Evolutionary conservation across 164 flowering plant genomes (phyloP).

Genomic region (Stephania cephalantha): DNA sequence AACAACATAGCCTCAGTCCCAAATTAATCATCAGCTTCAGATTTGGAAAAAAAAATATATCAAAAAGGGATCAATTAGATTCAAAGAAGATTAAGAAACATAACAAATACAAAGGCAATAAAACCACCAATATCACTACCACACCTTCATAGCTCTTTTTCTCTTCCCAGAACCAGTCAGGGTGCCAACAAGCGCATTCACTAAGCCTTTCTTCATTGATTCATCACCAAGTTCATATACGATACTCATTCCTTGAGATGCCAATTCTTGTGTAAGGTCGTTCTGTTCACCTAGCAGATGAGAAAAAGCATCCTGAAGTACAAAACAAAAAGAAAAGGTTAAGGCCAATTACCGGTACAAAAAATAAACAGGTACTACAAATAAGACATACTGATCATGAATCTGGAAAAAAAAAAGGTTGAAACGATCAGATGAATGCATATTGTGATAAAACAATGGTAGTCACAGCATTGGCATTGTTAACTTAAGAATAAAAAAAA

Average conservation of each 20-base stretch:
- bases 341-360: background rate
- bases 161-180: constrained; percentile 93
- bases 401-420: background rate
- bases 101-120: background rate
- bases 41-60: constrained; percentile 8
- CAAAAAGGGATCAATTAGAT: constrained; percentile 4
- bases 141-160: constrained; percentile 92
- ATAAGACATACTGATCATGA: background rate
- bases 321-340: constrained; percentile 5
- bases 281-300: constrained; percentile 89
- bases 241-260: constrained; percentile 98
- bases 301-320: constrained; percentile 90
- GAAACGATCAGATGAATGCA: background rate
- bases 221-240: constrained; percentile 95
- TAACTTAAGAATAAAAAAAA: background rate
- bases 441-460: background rate
- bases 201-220: constrained; percentile 75
- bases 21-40: constrained; percentile 43
- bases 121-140: background rate
- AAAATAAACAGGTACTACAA: background rate
- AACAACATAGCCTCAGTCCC: too few species aligned
- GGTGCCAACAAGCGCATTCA: constrained; percentile 85
- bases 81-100: background rate
- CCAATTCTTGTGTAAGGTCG: constrained; percentile 95
- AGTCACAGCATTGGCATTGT: background rate